These are phyloP conservation scores for Penicillium soppii DNA, from an alignment of 495 filamentous ascomycete genomes.

Conservation along the genomic window DNA sequence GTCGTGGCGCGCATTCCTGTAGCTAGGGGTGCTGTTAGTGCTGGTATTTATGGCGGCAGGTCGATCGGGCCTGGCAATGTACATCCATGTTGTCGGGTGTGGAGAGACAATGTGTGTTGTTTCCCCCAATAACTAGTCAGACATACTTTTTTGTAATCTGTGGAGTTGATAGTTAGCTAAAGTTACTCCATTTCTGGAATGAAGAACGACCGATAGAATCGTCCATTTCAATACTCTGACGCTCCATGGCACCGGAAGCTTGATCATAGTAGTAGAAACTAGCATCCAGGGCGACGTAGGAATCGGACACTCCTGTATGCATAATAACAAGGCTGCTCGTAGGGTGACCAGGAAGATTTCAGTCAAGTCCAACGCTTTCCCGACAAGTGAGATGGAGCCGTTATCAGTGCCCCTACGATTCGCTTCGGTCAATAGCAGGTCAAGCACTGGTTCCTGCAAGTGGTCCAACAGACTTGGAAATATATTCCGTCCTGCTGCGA, in stretches of 20 bases:
- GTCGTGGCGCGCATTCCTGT: slow-evolving; percentile 42
- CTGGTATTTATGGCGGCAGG: slow-evolving; percentile 4
- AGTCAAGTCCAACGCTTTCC: background rate
- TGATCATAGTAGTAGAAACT: slow-evolving; percentile 21
- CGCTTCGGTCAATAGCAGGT: slow-evolving; percentile 40
- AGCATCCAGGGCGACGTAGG: slow-evolving; percentile 10
- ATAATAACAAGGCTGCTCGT: background rate
- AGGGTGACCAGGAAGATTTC: background rate
- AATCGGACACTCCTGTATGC: slow-evolving; percentile 38
- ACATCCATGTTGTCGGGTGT: slow-evolving; percentile 22
- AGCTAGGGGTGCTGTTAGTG: slow-evolving; percentile 37
- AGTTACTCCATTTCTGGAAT: slow-evolving; percentile 43
- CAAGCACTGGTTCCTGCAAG: slow-evolving; percentile 35
- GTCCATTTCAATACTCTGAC: slow-evolving; percentile 16
- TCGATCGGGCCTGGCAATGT: slow-evolving; percentile 25
- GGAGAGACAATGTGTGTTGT: slow-evolving; percentile 14
- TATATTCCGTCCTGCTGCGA: slow-evolving; percentile 44
- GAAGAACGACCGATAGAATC: slow-evolving; percentile 39
- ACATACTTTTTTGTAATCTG: background rate
- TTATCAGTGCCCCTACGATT: slow-evolving; percentile 42
- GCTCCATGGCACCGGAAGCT: background rate
- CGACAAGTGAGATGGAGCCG: slow-evolving; percentile 35
- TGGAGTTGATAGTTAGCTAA: too few relatives aligned
- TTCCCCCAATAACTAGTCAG: slow-evolving; percentile 25
- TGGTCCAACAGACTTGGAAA: slow-evolving; percentile 32